These are phyloP conservation scores for Sporisorium reilianum DNA, from an alignment of 1,284 basidiomycete genomes.

Conservation along the genomic window DNA sequence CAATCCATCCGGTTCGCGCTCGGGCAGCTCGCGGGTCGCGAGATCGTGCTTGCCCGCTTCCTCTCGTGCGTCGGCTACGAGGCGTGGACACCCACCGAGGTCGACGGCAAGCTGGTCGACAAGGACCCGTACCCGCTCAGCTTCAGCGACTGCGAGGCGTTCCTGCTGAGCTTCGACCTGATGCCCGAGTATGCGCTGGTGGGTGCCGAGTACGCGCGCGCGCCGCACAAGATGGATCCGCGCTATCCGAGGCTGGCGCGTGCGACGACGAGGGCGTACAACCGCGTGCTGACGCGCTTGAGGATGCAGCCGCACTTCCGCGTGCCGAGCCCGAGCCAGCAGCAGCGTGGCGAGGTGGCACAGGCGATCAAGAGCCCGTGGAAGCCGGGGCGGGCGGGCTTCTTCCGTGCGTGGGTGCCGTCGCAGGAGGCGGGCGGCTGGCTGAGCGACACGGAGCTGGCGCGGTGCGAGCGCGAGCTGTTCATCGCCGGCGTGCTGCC, in stretches of 20 bases:
- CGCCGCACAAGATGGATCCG: conserved; percentile 61
- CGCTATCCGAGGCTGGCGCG: conserved; percentile 64
- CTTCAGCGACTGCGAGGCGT: conserved; percentile 63
- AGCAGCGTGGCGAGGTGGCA: not conserved
- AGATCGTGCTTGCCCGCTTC: conserved; percentile 60
- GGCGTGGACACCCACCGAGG: conserved; percentile 41
- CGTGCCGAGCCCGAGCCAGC: conserved; percentile 3
- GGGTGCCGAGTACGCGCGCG: conserved; percentile 49
- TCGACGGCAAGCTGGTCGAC: conserved; percentile 13
- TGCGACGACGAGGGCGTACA: conserved; percentile 69
- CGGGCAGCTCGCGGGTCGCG: conserved; percentile 43
- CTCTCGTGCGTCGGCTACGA: conserved; percentile 60
- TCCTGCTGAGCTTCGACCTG: conserved; percentile 60
- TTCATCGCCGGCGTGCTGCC: conserved; percentile 68
- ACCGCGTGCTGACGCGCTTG: conserved; percentile 68
- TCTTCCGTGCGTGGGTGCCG: conserved; percentile 70
- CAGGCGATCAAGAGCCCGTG: conserved; percentile 46
- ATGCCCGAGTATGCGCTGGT: conserved; percentile 58
- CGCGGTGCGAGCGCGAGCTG: conserved; percentile 64
- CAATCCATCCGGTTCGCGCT: conserved; percentile 53
- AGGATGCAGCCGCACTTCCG: conserved; percentile 61
- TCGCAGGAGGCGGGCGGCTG: conserved; percentile 50
- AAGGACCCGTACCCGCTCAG: conserved; percentile 61
- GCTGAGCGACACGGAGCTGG: conserved; percentile 61
- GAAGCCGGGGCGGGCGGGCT: conserved; percentile 68